These are phyloP conservation scores for Coemansia sp. DNA, from an alignment of 192 early-diverging fungal genomes.

Conservation along the genomic window DNA sequence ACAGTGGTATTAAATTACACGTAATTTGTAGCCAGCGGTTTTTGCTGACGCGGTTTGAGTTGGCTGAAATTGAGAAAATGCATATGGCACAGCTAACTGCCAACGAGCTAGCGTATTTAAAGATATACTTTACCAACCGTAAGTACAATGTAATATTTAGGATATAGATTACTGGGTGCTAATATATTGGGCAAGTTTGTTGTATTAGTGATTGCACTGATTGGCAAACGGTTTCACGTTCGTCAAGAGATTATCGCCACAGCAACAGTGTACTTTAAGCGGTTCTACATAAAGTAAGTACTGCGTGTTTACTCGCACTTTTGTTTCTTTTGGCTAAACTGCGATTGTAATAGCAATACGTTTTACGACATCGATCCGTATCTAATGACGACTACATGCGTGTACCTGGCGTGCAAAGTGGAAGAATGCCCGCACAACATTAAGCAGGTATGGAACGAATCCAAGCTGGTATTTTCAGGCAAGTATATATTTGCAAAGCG, in stretches of 20 bases:
- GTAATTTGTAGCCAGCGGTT: neutral
- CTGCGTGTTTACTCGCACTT: neutral
- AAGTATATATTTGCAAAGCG: slow-evolving; percentile 7
- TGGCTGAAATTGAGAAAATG: no score
- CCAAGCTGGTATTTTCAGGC: slow-evolving; percentile 44
- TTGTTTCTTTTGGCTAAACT: neutral
- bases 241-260: slow-evolving; percentile 83
- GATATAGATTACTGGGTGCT: no score
- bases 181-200: no score
- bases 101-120: neutral
- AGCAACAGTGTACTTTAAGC: slow-evolving; percentile 82
- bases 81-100: no score
- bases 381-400: slow-evolving; percentile 75
- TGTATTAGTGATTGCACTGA: slow-evolving; percentile 67
- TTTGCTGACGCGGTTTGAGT: no score
- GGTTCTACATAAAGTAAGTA: slow-evolving; percentile 82
- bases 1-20: neutral
- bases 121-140: slow-evolving; percentile 1
- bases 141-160: neutral
- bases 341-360: slow-evolving; percentile 60
- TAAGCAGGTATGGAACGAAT: slow-evolving; percentile 52
- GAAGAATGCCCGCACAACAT: slow-evolving; percentile 77
- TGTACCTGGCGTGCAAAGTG: slow-evolving; percentile 88
- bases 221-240: slow-evolving; percentile 69
- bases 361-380: slow-evolving; percentile 73